Base-by-base conservation (phyloP, 768 basidiomycete species). In the Mycena sanguinolenta region DNA sequence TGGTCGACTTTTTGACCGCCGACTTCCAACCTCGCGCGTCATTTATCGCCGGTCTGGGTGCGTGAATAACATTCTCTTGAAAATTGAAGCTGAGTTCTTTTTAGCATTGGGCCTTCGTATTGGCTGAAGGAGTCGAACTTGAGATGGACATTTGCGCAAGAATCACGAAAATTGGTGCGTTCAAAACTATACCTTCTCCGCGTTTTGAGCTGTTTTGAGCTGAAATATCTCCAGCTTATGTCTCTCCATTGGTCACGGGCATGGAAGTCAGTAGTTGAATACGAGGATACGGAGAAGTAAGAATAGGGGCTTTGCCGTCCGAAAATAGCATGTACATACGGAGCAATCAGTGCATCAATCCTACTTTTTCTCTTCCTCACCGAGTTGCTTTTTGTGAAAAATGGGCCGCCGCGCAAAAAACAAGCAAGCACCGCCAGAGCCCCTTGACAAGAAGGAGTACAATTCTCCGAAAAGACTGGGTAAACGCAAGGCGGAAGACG, bases 21-120 rank as follows among this genome's bases (percentile, higher is more conserved):
- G 95, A 98, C 78, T 97, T 98, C 81, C 97, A 96, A 76, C 93
- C 92, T 52, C 84, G 96, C 70, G 96, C 96, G 2, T 91, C 93
- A 17, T 98, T 98, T 81, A 75, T 96, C 38, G 95, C 91, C 5
- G 97, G 97, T 12, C 85, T 98, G 67, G 68, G 68, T 70, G 39
- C 38, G 68, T 64, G 25, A 9, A 14, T 30, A 12, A 13, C 44
- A n/a, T n/a, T 5, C 30, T 5, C 13, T 32, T 42, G 9, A 27
- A 8, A 32, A 34, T 53, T 21, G 4, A 16, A 25, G n/a, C 21
- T 17, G 12, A 30, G 8, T 50, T 34, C 19, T 3, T 23, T 44
- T 0, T 30, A 70, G 87, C 84, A 1, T 82, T 98, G 32, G 97
- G 97, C 13, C 74, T 98, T 58, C 86, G 96, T 59, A 79, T 98